Base-by-base conservation (phyloP, 352 stramenopile genomes). In the Globisporangium iwayamae region DNA sequence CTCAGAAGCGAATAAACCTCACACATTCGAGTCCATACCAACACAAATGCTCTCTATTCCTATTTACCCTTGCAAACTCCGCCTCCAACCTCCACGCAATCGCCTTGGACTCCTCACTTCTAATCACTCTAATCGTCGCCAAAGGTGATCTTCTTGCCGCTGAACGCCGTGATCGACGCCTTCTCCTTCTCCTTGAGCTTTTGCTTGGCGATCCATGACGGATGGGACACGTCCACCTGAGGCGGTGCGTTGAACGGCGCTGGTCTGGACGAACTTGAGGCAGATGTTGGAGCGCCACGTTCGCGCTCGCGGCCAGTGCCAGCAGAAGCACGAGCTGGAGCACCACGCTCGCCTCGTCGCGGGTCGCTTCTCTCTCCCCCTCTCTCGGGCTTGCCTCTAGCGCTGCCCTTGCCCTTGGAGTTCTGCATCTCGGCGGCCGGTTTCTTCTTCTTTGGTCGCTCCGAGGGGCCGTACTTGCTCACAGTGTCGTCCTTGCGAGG, bases 91-190 rank as follows among this genome's bases (percentile, higher is more conserved):
- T 38, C 34, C 3, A 38, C 9, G 34, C 34, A 58, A 58, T 28
- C 25, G 25, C 9, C 38, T 7, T 28, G 25, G 8, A 46, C 2
- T n/a, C n/a, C 16, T 10, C 10, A 47, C 7, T 25, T 34, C 36
- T 36, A 6, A 30, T 7, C 9, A 16, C 57, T 22, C 50, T 74
- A 79, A 30, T 83, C 73, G 55, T 87, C 78, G 38, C 70, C 68
- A 67, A 94, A 94, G 34, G 79, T 87, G 65, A 94, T 91, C 71
- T 94, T 94, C 72, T 92, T 93, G 67, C 86, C 86, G 20, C 70
- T 75, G 60, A 91, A 93, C 43, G 75, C 79, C 6, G 74, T 70
- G 68, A 94, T 81, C 56, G 71, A 77, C 13, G 81, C 67, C 63
- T 89, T 89, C 66, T 90, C 74, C 70, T 94, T 94, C 63, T 90